Conservation (phyloP, 1,284 basidiomycete species). For the Fomitopsis betulina region DNA sequence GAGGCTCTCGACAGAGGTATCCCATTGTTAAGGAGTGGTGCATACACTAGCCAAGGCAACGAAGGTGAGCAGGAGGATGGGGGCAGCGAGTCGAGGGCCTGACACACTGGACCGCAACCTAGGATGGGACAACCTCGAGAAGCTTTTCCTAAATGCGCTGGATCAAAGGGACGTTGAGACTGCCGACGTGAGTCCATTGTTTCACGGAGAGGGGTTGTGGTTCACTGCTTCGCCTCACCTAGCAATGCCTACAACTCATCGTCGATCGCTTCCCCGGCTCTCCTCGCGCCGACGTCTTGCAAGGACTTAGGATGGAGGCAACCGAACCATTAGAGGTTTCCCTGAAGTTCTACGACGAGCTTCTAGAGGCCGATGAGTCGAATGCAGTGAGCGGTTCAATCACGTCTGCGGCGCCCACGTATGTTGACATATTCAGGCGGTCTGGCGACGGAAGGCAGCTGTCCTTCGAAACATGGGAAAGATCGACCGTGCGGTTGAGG, state of each 20-base stretch:
- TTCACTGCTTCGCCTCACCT: neutral
- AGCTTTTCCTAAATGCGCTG: conserved; percentile 82
- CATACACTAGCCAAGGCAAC: conserved; percentile 48
- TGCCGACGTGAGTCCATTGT: conserved; percentile 68
- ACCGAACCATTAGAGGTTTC: conserved; percentile 58
- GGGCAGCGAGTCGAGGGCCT: neutral
- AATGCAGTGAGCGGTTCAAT: conserved; percentile 61
- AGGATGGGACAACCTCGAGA: conserved; percentile 90
- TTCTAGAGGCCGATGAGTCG: conserved; percentile 67
- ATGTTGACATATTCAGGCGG: conserved; percentile 41
- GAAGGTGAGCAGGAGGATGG: conserved; percentile 39
- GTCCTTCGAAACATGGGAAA: conserved; percentile 60
- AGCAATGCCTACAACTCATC: conserved; percentile 70
- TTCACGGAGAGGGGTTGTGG: neutral
- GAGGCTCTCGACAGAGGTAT: conserved; percentile 65
- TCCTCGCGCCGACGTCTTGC: conserved; percentile 79
- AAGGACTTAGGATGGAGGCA: conserved; percentile 84
- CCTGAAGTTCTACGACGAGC: conserved; percentile 64
- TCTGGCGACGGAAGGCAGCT: conserved; percentile 83
- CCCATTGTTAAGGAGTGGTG: conserved; percentile 50
- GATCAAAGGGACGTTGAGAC: conserved; percentile 77
- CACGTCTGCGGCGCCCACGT: neutral
- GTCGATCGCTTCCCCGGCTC: conserved; percentile 75
- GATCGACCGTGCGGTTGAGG: conserved; percentile 64
- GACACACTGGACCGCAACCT: conserved; percentile 1